Percentiles rank a stretch among this genome's conserved stretches.
phyloP scores from a whole-genome alignment of 306 rosid species.

The Amphicarpaea edgeworthii region DNA sequence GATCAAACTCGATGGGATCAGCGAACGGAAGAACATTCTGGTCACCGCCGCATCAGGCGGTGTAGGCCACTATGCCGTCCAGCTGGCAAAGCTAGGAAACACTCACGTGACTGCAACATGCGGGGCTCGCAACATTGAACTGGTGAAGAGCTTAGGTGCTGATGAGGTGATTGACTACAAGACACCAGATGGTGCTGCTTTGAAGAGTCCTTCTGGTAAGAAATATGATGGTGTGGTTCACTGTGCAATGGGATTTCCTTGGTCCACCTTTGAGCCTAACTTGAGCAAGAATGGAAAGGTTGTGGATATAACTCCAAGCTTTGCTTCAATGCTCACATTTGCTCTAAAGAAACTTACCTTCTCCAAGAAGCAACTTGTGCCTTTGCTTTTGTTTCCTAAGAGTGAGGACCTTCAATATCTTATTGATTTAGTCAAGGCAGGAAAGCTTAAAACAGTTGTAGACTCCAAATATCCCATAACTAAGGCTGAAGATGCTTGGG shows the following conservation, averaged over 20 bases:
- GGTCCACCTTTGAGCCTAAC: conserved; percentile 82
- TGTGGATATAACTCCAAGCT: conserved; percentile 60
- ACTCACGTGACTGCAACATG: conserved; percentile 85
- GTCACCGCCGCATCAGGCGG: conserved; percentile 94
- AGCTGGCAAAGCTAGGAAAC: conserved; percentile 85
- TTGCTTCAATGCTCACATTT: conserved; percentile 49
- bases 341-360: conserved; percentile 66
- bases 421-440: conserved; percentile 70
- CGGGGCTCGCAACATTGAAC: conserved; percentile 77
- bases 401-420: conserved; percentile 62
- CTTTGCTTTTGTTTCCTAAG: conserved; percentile 55
- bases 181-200: conserved; percentile 73
- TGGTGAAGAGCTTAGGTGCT: conserved; percentile 76
- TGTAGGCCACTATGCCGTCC: conserved; percentile 85
- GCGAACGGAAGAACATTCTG: conserved; percentile 59
- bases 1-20: conserved; percentile 64
- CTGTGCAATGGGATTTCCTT: conserved; percentile 63
- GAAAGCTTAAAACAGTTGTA: conserved; percentile 73
- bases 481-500: conserved; percentile 79
- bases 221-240: conserved; percentile 77
- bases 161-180: conserved; percentile 84
- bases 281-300: conserved; percentile 72
- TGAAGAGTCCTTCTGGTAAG: conserved; percentile 74
- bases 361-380: conserved; percentile 75
- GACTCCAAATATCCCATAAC: conserved; percentile 69